phyloP scores from a whole-genome alignment of 257 asterid species.

The Solanum rostratum region DNA sequence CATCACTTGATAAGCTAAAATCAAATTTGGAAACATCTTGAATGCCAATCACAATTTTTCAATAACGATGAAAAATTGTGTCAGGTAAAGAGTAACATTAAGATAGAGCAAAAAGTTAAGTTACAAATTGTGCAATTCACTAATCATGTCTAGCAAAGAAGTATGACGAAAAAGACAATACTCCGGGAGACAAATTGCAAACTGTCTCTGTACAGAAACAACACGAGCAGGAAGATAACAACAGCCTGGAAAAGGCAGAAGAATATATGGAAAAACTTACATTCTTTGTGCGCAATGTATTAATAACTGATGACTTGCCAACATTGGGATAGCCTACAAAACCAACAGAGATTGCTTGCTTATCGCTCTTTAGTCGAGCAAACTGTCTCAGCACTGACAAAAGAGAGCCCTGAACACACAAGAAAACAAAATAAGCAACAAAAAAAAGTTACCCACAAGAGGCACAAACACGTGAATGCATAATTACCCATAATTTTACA shows the following conservation, averaged over 20 bases:
- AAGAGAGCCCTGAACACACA: conserved; percentile 61
- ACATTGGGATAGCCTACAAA: conserved; percentile 97
- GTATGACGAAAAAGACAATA: neutral
- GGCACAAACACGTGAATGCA: neutral
- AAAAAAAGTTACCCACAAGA: neutral
- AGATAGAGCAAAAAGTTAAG: neutral
- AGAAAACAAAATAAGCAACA: neutral
- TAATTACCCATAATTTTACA: neutral
- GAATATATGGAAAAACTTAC: conserved; percentile 18
- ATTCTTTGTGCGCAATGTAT: conserved; percentile 91
- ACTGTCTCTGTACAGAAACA: neutral
- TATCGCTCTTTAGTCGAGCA: conserved; percentile 80
- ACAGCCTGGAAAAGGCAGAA: neutral
- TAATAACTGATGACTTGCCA: conserved; percentile 95
- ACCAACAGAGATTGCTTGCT: conserved; percentile 96
- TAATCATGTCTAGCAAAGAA: neutral
- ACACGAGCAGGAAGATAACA: neutral
- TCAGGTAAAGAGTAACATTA: neutral
- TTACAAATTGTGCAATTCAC: neutral
- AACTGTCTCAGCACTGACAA: conserved; percentile 84
- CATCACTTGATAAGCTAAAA: neutral
- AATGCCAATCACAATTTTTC: neutral
- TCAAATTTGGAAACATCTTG: neutral
- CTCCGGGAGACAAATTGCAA: neutral
- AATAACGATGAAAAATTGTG: neutral